Evolutionary conservation across 768 basidiomycete genomes (phyloP).

Genomic region (Hericium rajendrae): DNA sequence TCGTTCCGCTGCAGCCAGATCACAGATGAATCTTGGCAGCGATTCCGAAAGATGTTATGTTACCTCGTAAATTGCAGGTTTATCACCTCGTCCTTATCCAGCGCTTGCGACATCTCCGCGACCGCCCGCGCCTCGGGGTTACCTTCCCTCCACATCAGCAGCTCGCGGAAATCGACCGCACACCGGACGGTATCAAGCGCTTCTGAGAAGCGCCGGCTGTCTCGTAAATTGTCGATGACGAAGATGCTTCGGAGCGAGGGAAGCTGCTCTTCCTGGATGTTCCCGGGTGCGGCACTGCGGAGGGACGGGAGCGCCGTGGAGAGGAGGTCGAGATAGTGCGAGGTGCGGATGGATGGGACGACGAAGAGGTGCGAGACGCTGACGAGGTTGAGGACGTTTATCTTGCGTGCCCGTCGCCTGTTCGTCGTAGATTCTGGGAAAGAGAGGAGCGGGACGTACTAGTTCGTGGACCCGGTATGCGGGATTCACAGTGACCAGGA

Average conservation of each 20-base stretch:
- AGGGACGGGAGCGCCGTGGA: conserved; percentile 49
- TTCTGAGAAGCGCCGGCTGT: conserved; percentile 25
- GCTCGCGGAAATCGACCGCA: conserved; percentile 62
- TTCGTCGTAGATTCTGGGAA: background rate
- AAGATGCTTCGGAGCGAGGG: conserved; percentile 57
- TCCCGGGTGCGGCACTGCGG: conserved; percentile 35
- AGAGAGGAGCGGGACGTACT: conserved; percentile 31
- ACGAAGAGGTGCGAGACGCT: conserved; percentile 63
- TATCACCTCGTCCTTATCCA: conserved; percentile 60
- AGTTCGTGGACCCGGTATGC: conserved; percentile 67
- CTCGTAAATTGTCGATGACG: conserved; percentile 52
- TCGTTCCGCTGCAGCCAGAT: conserved; percentile 53
- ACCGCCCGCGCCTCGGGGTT: conserved; percentile 32
- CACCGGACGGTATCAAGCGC: conserved; percentile 34
- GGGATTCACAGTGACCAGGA: conserved; percentile 76
- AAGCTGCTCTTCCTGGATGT: conserved; percentile 46
- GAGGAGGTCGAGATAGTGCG: conserved; percentile 55
- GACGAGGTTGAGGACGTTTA: conserved; percentile 48
- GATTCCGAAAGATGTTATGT: background rate
- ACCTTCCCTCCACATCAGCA: conserved; percentile 59
- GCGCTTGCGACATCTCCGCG: conserved; percentile 28
- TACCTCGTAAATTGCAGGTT: conserved; percentile 85
- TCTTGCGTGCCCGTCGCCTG: conserved; percentile 27
- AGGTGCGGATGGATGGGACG: conserved; percentile 58
- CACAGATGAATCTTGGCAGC: background rate